Conservation (phyloP, 2,329 filamentous ascomycete species). For the Cladosporium cucumerinum region DNA sequence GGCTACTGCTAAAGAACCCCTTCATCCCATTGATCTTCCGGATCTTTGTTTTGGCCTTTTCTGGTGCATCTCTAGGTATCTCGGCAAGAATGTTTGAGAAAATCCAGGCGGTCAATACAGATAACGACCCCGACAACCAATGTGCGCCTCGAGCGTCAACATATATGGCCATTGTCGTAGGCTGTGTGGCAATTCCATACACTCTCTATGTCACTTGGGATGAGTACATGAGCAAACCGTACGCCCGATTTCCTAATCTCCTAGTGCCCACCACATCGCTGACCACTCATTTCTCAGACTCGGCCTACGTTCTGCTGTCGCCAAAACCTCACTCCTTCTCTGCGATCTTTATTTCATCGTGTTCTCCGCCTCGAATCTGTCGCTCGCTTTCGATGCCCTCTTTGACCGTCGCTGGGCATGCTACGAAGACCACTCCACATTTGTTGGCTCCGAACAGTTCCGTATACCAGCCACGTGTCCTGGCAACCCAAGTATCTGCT, state of each 20-base stretch:
- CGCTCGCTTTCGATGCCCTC: constrained; percentile 81
- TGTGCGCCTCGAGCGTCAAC: constrained; percentile 59
- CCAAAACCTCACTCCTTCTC: constrained; percentile 85
- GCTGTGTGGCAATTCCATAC: constrained; percentile 84
- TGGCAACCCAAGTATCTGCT: constrained; percentile 50
- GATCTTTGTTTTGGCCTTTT: constrained; percentile 77
- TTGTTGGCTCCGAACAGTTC: constrained; percentile 20
- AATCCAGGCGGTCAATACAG: constrained; percentile 37
- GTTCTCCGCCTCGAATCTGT: constrained; percentile 90
- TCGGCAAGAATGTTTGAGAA: constrained; percentile 68
- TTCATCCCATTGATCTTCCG: constrained; percentile 84
- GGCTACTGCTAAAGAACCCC: constrained; percentile 71
- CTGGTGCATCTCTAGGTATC: constrained; percentile 74
- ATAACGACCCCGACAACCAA: constrained; percentile 29
- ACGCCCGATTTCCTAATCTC: constrained; percentile 14
- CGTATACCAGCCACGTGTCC: constrained; percentile 34
- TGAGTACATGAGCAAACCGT: constrained; percentile 89
- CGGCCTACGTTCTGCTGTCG: constrained; percentile 75
- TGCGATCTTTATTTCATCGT: constrained; percentile 96
- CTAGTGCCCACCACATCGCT: not conserved
- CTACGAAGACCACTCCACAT: constrained; percentile 26
- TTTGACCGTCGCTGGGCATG: constrained; percentile 58
- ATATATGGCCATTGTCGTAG: constrained; percentile 83
- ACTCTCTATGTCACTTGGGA: constrained; percentile 92
- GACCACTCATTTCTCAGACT: constrained; percentile 42